A percentile compares a stretch with the other conserved stretches of the same genome.
phyloP scores from a whole-genome alignment of 768 basidiomycete genomes.

The Auricularia cornea region DNA sequence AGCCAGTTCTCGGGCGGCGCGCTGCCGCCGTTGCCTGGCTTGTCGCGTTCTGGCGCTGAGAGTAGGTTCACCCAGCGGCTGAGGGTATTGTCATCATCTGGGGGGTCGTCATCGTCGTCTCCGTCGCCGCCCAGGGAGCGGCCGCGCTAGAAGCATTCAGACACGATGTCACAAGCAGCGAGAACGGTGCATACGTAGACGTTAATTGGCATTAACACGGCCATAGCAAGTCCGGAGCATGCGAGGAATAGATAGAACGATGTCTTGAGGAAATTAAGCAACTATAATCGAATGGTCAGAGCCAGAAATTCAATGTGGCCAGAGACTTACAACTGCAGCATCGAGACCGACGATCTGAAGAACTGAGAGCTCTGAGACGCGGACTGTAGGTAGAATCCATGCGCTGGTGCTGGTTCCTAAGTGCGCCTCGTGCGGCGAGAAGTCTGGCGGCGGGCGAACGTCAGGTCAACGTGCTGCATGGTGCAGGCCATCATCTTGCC shows the following conservation, averaged over 20 bases:
- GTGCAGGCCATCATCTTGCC: constrained; percentile 37
- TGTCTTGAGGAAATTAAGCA: constrained; percentile 93
- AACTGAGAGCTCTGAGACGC: constrained; percentile 85
- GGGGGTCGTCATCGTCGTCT: constrained; percentile 25
- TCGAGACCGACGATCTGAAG: constrained; percentile 95
- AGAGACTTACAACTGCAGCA: constrained; percentile 76
- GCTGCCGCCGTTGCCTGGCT: constrained; percentile 29
- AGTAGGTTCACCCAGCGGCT: constrained; percentile 36
- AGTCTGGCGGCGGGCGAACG: constrained; percentile 40
- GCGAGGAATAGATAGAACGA: constrained; percentile 85
- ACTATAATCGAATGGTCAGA: constrained; percentile 33
- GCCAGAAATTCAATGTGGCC: not conserved
- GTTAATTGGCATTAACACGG: constrained; percentile 92
- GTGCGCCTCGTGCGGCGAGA: constrained; percentile 90
- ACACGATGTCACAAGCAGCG: too few relatives aligned
- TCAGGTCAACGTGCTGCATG: not conserved
- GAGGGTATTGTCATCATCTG: constrained; percentile 19
- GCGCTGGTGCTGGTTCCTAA: constrained; percentile 83
- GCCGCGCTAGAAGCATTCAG: constrained; percentile 16
- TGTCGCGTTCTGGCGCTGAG: constrained; percentile 20
- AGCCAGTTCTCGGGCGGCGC: constrained; percentile 54
- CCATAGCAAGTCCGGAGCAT: constrained; percentile 71
- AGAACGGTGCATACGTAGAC: constrained; percentile 50
- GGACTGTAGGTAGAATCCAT: constrained; percentile 91
- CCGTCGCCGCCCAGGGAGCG: constrained; percentile 40